Conservation (phyloP, 192 early-diverging fungal genomes). For the Entomortierella lignicola region DNA sequence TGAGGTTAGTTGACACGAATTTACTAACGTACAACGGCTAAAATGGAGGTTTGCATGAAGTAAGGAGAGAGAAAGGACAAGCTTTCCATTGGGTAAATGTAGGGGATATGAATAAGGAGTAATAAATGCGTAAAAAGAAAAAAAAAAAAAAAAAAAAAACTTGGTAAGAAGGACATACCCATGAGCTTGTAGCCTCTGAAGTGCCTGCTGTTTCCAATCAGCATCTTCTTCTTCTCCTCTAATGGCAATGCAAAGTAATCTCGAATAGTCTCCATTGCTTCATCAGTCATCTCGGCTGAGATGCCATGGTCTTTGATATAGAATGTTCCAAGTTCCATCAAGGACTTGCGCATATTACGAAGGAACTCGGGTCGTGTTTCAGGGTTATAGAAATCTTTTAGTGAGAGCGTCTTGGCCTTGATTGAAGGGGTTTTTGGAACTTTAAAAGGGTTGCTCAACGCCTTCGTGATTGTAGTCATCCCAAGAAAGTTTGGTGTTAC, state of each 20-base stretch:
- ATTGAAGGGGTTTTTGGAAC: not conserved
- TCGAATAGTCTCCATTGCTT: conserved; percentile 53
- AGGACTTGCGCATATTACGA: conserved; percentile 58
- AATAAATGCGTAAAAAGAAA: not conserved
- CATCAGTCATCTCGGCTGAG: conserved; percentile 24
- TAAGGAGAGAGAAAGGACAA: not conserved
- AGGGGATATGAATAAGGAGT: not conserved
- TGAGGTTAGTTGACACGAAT: not conserved
- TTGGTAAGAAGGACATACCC: conserved; percentile 27
- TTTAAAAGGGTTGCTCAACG: not conserved
- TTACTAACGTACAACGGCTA: too few relatives aligned
- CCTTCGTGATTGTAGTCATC: not conserved
- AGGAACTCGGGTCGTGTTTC: conserved; percentile 51
- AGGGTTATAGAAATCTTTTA: conserved; percentile 35
- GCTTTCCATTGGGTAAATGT: too few relatives aligned
- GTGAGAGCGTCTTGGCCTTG: conserved; percentile 34
- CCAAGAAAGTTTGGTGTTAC: conserved; percentile 15
- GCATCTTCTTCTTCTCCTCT: conserved; percentile 64
- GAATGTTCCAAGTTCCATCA: conserved; percentile 68
- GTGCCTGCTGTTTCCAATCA: conserved; percentile 66
- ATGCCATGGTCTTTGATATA: conserved; percentile 66
- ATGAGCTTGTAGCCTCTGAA: conserved; percentile 68
- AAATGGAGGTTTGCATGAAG: not conserved
- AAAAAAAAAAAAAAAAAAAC: not conserved
- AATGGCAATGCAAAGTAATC: conserved; percentile 67